These are phyloP conservation scores for Aspergillus brasiliensis DNA, from an alignment of 2,329 filamentous ascomycete species.

Conservation along the genomic window DNA sequence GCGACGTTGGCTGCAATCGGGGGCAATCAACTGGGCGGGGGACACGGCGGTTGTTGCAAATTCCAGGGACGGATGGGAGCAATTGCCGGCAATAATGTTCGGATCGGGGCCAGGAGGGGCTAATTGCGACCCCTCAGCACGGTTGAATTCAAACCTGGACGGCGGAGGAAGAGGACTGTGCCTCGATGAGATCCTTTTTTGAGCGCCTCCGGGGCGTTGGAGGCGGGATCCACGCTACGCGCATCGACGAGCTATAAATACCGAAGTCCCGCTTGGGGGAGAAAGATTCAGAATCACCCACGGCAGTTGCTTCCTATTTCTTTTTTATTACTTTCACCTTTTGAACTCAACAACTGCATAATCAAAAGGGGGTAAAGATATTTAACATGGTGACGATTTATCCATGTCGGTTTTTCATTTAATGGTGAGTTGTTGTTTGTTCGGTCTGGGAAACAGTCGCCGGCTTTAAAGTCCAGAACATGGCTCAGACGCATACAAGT, in stretches of 20 bases:
- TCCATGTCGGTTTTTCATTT: too few relatives aligned
- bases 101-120: neutral
- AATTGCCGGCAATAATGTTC: neutral
- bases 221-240: slow-evolving; percentile 13
- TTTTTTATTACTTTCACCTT: neutral
- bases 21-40: slow-evolving; percentile 9
- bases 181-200: slow-evolving; percentile 3
- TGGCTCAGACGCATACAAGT: neutral
- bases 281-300: neutral
- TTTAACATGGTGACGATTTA: too few relatives aligned
- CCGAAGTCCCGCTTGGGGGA: slow-evolving; percentile 1
- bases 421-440: too few relatives aligned
- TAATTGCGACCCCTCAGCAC: neutral
- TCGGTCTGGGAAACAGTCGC: too few relatives aligned
- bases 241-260: slow-evolving; percentile 10
- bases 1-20: slow-evolving; percentile 16
- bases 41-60: slow-evolving; percentile 1
- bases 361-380: too few relatives aligned
- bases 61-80: neutral
- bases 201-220: slow-evolving; percentile 2
- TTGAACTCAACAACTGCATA: neutral
- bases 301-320: neutral
- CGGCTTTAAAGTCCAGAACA: neutral
- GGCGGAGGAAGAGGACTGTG: neutral
- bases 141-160: neutral